Evolutionary conservation across 257 asterid genomes (phyloP), one percentile per base, ranked within the genome.

Genomic region (Solanum dulcamara): DNA sequence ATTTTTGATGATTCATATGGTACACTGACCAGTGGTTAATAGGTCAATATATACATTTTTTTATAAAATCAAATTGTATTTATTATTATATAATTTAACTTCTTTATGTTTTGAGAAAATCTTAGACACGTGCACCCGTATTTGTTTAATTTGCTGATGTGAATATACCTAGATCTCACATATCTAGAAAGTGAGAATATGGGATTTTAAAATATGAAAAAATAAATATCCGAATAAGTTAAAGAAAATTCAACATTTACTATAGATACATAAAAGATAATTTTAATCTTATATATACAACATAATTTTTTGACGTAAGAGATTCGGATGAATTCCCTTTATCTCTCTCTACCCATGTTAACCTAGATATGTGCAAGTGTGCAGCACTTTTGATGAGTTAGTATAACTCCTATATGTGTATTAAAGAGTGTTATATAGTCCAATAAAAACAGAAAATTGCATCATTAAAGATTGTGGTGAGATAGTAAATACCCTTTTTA

Each of bases 121-220:
- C 17, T 59, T n/a, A 55, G 64, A 55, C 64, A 8, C 12, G 22
- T 55, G 28, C 28, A 7, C 24, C 67, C 14, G 10, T 59, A 59
- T 62, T 62, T 57, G 4, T 64, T 26, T 59, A 64, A 15, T 64
- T 26, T 28, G 71, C 28, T 64, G 71, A 32, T 38, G 71, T n/a
- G 32, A 59, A 57, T 12, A 57, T 4, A n/a, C 2, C 24, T 53
- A 18, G 60, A 18, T 53, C 7, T 48, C 22, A 53, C 11, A 7
- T 53, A 53, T 53, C 1, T 2, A 53, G 11, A 18, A 6, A 7
- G 4, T 53, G 22, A 1, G 9, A 53, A 18, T n/a, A n/a, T n/a
- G n/a, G n/a, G 0, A 0, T 46, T 44, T 46, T 0, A 46, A 13
- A 46, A 1, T 13, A 46, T 13, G 2, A 13, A 0, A 46, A 46